Evolutionary conservation across 1,139 yeast genomes (phyloP), one percentile per base, ranked within the genome.

Genomic region (Geotrichum aggregatum): DNA sequence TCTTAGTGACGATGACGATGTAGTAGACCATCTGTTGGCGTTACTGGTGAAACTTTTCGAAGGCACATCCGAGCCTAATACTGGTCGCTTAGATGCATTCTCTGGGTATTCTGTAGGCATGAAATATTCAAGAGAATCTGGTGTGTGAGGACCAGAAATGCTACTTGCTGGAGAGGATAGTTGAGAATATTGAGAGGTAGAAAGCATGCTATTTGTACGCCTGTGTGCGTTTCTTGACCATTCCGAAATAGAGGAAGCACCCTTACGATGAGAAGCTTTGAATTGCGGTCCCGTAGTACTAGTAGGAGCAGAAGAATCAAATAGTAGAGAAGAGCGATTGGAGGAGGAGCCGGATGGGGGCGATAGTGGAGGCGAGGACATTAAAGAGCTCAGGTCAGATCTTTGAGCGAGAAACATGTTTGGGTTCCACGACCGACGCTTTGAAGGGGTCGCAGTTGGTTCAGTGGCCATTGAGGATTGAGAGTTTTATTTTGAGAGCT

Each of bases 381-480:
- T 7, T 22, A 39, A n/a, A 3, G 34, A 19, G 6, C 28, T 13
- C 13, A 31, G 30, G 22, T 46, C 49, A 6, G 44, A 19, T 18
- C 31, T 33, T 33, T 46, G 38, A 16, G 44, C 39, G 4, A 39
- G 44, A 19, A 39, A 39, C 31, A 33, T 39, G 39, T 28, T 45
- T 18, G 49, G 41, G 16, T 46, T 46, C 49, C 49, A 46, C 13
- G 49, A 30, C 31, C 49, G 43, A 21, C 49, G 44, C 22, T 38
- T 39, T 10, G 47, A 43, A 22, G 44, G 7, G n/a, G 44, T 16
- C 28, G 13, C 35, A 1, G 13, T 18, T 43, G 21, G 16, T n/a
- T 41, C 34, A 8, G 44, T 14, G 28, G 28, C 28, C 44, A 41
- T 41, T 40, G 8, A 7, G 8, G 6, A 28, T 24, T 24, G 7